A percentile compares a stretch with the other conserved stretches of the same genome.
Conservation (phyloP, 2,329 filamentous ascomycete genomes). For the Aaosphaeria pasadenensis region DNA sequence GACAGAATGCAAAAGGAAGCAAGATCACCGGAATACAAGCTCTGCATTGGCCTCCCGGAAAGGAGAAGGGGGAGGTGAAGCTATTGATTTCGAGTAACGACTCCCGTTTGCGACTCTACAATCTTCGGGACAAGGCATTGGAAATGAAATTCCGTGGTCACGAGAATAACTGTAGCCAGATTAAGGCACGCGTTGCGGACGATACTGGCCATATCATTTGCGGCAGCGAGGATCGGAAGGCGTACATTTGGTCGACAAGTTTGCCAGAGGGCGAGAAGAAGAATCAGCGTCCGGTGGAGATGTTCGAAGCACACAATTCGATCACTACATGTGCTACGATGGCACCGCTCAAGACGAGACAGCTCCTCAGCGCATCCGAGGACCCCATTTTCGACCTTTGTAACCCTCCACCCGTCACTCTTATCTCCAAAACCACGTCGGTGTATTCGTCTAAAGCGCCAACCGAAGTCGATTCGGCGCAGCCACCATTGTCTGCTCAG, state of each 20-base stretch:
- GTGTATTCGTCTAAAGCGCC: slow-evolving; percentile 48
- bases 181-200: slow-evolving; percentile 84
- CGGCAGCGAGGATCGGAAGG: slow-evolving; percentile 85
- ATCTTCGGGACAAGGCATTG: slow-evolving; percentile 76
- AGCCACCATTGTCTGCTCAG: slow-evolving; percentile 28
- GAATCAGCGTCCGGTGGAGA: slow-evolving; percentile 80
- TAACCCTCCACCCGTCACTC: slow-evolving; percentile 85
- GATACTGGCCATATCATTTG: slow-evolving; percentile 84
- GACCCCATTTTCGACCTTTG: slow-evolving; percentile 96
- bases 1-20: slow-evolving; percentile 92
- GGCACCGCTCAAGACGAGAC: slow-evolving; percentile 74
- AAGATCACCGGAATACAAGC: slow-evolving; percentile 96
- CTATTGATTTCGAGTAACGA: slow-evolving; percentile 93
- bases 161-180: slow-evolving; percentile 86
- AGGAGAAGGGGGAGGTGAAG: slow-evolving; percentile 67
- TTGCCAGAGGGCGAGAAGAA: slow-evolving; percentile 61
- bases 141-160: slow-evolving; percentile 91
- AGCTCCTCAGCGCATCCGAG: slow-evolving; percentile 74
- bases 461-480: slow-evolving; percentile 40
- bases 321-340: slow-evolving; percentile 88
- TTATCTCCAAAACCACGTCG: slow-evolving; percentile 71
- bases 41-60: slow-evolving; percentile 56
- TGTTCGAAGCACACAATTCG: slow-evolving; percentile 84
- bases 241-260: slow-evolving; percentile 83
- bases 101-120: slow-evolving; percentile 86